phyloP scores from a whole-genome alignment of 768 basidiomycete species.

The Royoungia palumana region DNA sequence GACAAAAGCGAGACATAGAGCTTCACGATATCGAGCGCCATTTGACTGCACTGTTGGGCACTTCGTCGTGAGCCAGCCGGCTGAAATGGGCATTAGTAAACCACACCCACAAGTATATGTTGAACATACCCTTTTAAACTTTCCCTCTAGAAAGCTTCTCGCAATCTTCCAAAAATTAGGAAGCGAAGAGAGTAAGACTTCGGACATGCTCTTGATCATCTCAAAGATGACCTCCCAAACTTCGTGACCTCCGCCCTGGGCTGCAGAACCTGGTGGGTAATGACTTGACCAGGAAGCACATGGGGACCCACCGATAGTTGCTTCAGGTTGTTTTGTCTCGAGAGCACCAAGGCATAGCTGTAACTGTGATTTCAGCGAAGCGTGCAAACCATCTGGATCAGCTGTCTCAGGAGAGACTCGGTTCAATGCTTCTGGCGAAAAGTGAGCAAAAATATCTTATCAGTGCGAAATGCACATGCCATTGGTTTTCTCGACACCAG shows the following conservation, averaged over 20 bases:
- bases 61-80: constrained; percentile 62
- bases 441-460: constrained; percentile 2
- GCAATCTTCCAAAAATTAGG: constrained; percentile 95
- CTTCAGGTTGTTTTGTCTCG: constrained; percentile 62
- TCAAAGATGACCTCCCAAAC: constrained; percentile 79
- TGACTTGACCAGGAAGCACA: neutral
- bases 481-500: constrained; percentile 48
- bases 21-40: constrained; percentile 85
- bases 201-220: constrained; percentile 84
- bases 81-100: constrained; percentile 17
- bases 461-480: constrained; percentile 33
- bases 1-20: constrained; percentile 83
- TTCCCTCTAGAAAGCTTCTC: constrained; percentile 88
- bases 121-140: constrained; percentile 73
- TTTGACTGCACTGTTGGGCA: constrained; percentile 76
- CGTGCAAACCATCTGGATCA: constrained; percentile 38
- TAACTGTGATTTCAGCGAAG: constrained; percentile 54
- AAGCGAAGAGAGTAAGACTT: constrained; percentile 76
- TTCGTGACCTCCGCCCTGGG: constrained; percentile 65
- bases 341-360: constrained; percentile 56
- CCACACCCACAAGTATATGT: neutral
- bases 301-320: constrained; percentile 48
- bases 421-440: constrained; percentile 43
- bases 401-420: constrained; percentile 35
- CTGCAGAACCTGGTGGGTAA: constrained; percentile 35